Evolutionary conservation across 371 early-diverging fungal genomes (phyloP).

Genomic region (Rhizopus stolonifer): DNA sequence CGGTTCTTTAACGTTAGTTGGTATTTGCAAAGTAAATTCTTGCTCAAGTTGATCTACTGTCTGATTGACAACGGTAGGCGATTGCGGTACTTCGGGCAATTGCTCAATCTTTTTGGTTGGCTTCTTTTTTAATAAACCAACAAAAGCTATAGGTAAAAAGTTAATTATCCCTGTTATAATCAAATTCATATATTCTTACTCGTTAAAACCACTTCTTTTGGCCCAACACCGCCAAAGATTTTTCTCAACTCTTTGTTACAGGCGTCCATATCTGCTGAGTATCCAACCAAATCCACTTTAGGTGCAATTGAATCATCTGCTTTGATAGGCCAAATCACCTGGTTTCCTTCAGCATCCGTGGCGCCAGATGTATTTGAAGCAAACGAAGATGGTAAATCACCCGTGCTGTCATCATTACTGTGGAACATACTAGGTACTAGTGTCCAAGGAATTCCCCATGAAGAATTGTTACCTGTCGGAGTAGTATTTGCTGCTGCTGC

Average conservation of each 20-base stretch:
- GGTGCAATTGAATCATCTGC: constrained; percentile 29
- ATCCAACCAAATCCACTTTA: constrained; percentile 34
- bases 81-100: constrained; percentile 18
- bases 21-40: constrained; percentile 34
- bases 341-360: constrained; percentile 5
- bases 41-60: constrained; percentile 30
- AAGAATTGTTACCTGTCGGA: not conserved
- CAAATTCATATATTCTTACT: constrained; percentile 18
- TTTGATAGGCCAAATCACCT: constrained; percentile 35
- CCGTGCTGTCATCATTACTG: not conserved
- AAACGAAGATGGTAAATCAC: not conserved
- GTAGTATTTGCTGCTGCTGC: not conserved
- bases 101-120: constrained; percentile 13
- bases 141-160: constrained; percentile 29
- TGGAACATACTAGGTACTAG: constrained; percentile 43
- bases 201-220: constrained; percentile 41
- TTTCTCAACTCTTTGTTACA: constrained; percentile 34
- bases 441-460: constrained; percentile 56
- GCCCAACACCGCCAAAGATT: constrained; percentile 36
- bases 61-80: constrained; percentile 11
- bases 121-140: constrained; percentile 41
- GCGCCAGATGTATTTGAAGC: constrained; percentile 4
- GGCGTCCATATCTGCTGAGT: constrained; percentile 20
- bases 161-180: not conserved
- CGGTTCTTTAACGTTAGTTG: constrained; percentile 26